phyloP scores from a whole-genome alignment of 1,284 basidiomycete species.

The Phellinidium pouzarii region DNA sequence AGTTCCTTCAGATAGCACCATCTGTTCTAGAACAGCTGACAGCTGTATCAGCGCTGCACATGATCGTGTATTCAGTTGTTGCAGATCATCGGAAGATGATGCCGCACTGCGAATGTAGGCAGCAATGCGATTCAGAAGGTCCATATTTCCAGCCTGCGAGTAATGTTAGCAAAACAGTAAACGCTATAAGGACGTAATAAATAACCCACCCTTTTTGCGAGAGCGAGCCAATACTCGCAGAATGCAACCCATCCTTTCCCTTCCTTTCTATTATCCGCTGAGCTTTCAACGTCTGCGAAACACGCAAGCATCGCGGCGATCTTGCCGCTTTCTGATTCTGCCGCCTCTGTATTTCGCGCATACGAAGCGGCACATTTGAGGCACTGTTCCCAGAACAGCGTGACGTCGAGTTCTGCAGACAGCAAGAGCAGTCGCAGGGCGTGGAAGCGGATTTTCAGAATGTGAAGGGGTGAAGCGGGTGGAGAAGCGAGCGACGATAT shows the following conservation, averaged over 20 bases:
- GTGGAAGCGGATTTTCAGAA: conserved; percentile 45
- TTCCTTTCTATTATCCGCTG: conserved; percentile 34
- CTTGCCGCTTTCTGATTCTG: conserved; percentile 14
- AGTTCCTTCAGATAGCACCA: conserved; percentile 5
- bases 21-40: neutral
- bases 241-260: conserved; percentile 50
- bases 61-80: neutral
- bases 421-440: conserved; percentile 23
- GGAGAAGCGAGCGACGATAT: conserved; percentile 31
- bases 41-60: conserved; percentile 7
- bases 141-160: conserved; percentile 43
- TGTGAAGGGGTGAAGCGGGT: conserved; percentile 22
- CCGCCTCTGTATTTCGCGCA: conserved; percentile 9
- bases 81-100: conserved; percentile 16
- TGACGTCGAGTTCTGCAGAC: conserved; percentile 5
- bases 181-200: neutral
- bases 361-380: conserved; percentile 18
- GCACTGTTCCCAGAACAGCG: conserved; percentile 20
- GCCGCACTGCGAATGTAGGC: conserved; percentile 31
- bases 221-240: conserved; percentile 57
- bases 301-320: conserved; percentile 32
- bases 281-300: conserved; percentile 35
- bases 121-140: conserved; percentile 42
- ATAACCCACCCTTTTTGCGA: conserved; percentile 41
- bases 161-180: neutral